Base-by-base conservation (phyloP, 1,139 yeast species). In the Zygotorulaspora mrakii region DNA sequence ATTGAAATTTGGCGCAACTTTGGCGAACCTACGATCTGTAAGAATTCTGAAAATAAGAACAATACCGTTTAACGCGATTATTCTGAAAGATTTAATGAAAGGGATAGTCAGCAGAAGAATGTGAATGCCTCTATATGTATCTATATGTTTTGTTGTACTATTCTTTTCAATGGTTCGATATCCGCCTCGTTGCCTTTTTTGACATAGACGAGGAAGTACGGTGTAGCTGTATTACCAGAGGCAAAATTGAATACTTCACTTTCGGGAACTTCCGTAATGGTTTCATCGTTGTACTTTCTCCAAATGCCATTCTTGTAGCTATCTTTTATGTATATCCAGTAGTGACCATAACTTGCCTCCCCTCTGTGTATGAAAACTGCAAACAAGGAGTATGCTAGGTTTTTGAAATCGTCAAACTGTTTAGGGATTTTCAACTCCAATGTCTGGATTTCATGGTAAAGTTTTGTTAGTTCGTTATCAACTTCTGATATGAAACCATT, bases 351-450 rank as follows among this genome's bases (percentile, higher is more conserved):
- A 42, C 88, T 80, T 1, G 96, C 98, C 55, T 88, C 95, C 5
- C 98, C 98, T 40, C 96, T 71, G 62, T 91, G 98, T 34, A 94
- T 87, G 56, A 91, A 91, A 5, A 91, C 82, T 0, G 97, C 94
- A 67, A 89, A 91, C 9, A 91, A 73, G 0, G 85, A 72, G 61
- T 91, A 91, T 0, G 91, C 94, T 20, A 81, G 73, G 40, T 73
- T 66, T 37, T 71, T 74, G 64, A 82, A 76, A 7, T 68, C 68
- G 14, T 69, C 68, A 58, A 83, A 88, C 54, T 83, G 94, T 17
- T 62, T 64, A 14, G 74, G 65, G 6, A 85, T 76, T 35, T 68
- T 67, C 1, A 53, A 50, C 40, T 74, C 76, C 33, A 86, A 62
- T 0, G 57, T 59, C 0, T 54, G 59, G 12, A 79, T 65, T 37